These are phyloP conservation scores for Entomortierella chlamydospora DNA, from an alignment of 192 early-diverging fungal genomes.

Conservation along the genomic window DNA sequence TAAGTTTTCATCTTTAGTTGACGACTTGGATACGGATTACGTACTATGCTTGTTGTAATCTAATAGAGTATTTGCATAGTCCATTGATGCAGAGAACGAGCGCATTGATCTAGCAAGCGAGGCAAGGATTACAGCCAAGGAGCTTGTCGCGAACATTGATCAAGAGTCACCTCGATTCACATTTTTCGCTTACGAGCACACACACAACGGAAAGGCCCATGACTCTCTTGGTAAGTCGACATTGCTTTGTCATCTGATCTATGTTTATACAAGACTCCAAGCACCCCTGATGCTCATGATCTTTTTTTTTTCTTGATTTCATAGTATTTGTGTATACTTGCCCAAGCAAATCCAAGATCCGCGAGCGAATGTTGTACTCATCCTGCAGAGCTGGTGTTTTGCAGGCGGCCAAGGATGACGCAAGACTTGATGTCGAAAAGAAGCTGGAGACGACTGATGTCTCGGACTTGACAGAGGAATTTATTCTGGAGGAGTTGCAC, in stretches of 20 bases:
- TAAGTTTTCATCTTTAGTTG: conserved; percentile 19
- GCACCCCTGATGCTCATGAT: conserved; percentile 19
- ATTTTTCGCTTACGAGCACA: conserved; percentile 67
- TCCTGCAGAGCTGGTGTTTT: conserved; percentile 75
- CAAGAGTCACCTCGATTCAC: conserved; percentile 78
- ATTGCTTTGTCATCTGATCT: neutral
- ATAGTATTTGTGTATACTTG: conserved; percentile 91
- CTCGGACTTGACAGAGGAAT: conserved; percentile 64
- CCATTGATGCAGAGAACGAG: conserved; percentile 65
- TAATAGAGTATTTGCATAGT: conserved; percentile 17
- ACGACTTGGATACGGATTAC: too few relatives aligned
- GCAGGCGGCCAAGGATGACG: conserved; percentile 62
- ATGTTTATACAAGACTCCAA: neutral
- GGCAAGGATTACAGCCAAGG: conserved; percentile 57
- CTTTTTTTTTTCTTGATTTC: neutral
- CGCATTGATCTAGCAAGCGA: conserved; percentile 60
- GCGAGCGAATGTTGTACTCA: conserved; percentile 92
- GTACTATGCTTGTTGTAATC: neutral
- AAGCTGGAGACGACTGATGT: conserved; percentile 78
- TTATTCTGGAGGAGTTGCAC: conserved; percentile 67
- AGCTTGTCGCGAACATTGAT: conserved; percentile 65
- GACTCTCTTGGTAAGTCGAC: conserved; percentile 58
- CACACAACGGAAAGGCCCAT: conserved; percentile 53
- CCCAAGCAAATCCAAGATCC: conserved; percentile 83
- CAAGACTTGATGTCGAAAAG: conserved; percentile 68